A percentile compares a stretch with the other conserved stretches of the same genome.
These are phyloP conservation scores for Chaetomium olivaceum DNA, from an alignment of 2,329 filamentous ascomycete species.

Conservation along the genomic window DNA sequence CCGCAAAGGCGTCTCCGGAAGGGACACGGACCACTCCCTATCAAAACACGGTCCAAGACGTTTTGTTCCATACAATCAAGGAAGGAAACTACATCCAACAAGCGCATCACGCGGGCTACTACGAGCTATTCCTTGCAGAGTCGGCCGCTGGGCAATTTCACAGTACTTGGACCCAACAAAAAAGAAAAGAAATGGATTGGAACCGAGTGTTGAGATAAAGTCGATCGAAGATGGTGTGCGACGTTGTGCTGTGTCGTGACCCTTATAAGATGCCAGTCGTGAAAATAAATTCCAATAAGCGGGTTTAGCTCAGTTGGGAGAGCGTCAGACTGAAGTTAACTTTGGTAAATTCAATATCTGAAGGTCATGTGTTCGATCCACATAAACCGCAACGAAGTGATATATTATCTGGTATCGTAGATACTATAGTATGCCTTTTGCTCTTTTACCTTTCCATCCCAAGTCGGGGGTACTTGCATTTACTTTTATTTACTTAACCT, in stretches of 20 bases:
- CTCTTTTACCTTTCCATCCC: background rate
- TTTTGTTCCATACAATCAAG: background rate
- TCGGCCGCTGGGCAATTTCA: background rate
- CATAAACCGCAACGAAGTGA: slow-evolving; percentile 26
- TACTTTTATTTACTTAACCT: background rate
- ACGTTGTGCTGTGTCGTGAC: background rate
- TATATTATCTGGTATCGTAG: background rate
- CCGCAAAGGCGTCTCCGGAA: background rate
- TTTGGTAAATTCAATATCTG: slow-evolving; percentile 24
- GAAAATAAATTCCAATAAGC: slow-evolving; percentile 15
- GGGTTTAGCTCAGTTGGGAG: slow-evolving; percentile 34
- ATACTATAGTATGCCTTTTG: background rate
- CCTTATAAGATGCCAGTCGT: background rate
- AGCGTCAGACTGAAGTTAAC: slow-evolving; percentile 28
- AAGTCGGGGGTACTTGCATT: background rate
- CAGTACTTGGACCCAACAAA: background rate
- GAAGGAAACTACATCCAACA: background rate
- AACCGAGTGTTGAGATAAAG: background rate
- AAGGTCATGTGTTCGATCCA: slow-evolving; percentile 32
- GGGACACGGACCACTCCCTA: background rate
- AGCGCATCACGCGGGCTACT: background rate
- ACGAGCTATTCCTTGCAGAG: background rate
- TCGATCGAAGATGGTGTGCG: background rate
- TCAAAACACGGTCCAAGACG: background rate
- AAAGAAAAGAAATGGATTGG: background rate